Evolutionary conservation across 148 eudicot genomes (phyloP).

Genomic region (Nepenthes gracilis): DNA sequence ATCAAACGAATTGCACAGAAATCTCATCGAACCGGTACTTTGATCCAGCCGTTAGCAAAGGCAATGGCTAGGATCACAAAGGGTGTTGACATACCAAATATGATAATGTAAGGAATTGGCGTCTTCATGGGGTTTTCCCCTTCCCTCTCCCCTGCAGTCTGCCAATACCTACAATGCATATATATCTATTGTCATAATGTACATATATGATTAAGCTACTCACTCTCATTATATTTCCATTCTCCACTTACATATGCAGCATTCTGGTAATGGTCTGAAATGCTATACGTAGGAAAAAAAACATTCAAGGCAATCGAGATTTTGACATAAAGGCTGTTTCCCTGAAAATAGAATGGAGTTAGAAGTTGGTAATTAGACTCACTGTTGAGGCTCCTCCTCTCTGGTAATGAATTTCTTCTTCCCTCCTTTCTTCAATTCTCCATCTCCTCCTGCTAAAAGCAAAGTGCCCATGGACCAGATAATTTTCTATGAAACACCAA

Average conservation of each 20-base stretch:
- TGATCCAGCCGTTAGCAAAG: conserved; percentile 94
- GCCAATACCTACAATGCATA: conserved; percentile 56
- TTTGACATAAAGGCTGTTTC: not conserved
- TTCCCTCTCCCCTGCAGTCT: conserved; percentile 85
- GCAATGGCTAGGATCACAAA: conserved; percentile 86
- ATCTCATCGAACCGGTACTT: conserved; percentile 59
- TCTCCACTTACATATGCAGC: not conserved
- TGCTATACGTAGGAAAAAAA: not conserved
- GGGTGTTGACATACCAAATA: conserved; percentile 94
- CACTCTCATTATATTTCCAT: not conserved
- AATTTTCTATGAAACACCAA: not conserved
- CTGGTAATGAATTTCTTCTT: conserved; percentile 89
- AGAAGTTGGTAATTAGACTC: conserved; percentile 7
- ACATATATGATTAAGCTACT: no score
- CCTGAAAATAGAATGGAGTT: not conserved
- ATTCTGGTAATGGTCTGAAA: not conserved
- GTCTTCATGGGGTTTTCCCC: conserved; percentile 97
- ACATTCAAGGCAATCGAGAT: not conserved
- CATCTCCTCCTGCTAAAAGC: conserved; percentile 39
- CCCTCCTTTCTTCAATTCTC: conserved; percentile 49
- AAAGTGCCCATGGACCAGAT: not conserved
- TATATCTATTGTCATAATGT: not conserved
- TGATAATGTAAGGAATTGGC: conserved; percentile 82
- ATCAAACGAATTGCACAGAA: no score
- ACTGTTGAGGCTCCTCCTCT: conserved; percentile 96